Evolutionary conservation across 2,329 filamentous ascomycete genomes (phyloP).

Genomic region (Pseudofabraea citricarpa): DNA sequence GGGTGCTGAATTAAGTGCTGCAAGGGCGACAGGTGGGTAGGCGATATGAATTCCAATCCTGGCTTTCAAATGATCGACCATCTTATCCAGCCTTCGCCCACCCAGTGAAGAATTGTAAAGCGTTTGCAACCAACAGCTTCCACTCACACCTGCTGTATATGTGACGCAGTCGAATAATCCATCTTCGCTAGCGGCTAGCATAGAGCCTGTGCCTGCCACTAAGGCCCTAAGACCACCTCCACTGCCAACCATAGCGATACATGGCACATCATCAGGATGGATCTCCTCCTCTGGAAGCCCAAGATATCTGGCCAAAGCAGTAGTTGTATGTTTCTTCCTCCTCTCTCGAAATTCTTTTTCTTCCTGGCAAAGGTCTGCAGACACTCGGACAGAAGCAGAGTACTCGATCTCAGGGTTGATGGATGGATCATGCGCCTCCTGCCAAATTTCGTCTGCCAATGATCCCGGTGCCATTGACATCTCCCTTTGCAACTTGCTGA

Average conservation of each 20-base stretch:
- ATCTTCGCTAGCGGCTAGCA: slow-evolving; percentile 76
- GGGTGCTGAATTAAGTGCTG: slow-evolving; percentile 77
- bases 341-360: slow-evolving; percentile 71
- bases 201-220: slow-evolving; percentile 84
- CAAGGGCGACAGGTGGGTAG: slow-evolving; percentile 79
- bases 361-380: slow-evolving; percentile 73
- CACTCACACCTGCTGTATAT: slow-evolving; percentile 92
- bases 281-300: slow-evolving; percentile 72
- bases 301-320: slow-evolving; percentile 78
- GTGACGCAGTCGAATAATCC: slow-evolving; percentile 92
- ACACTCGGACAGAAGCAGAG: slow-evolving; percentile 77
- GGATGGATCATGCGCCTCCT: slow-evolving; percentile 77
- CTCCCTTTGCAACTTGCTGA: slow-evolving; percentile 81
- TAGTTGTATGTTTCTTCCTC: slow-evolving; percentile 62
- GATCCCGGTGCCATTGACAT: slow-evolving; percentile 84
- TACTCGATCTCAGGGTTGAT: slow-evolving; percentile 84
- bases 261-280: slow-evolving; percentile 88
- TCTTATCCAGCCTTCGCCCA: slow-evolving; percentile 57
- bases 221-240: slow-evolving; percentile 87
- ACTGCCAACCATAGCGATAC: slow-evolving; percentile 90
- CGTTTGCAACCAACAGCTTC: slow-evolving; percentile 91
- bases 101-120: slow-evolving; percentile 81
- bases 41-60: slow-evolving; percentile 86
- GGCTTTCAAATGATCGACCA: slow-evolving; percentile 82
- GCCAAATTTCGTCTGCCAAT: slow-evolving; percentile 89